Conservation (phyloP, 2,329 filamentous ascomycete genomes). For the Cladorrhinum sp. region DNA sequence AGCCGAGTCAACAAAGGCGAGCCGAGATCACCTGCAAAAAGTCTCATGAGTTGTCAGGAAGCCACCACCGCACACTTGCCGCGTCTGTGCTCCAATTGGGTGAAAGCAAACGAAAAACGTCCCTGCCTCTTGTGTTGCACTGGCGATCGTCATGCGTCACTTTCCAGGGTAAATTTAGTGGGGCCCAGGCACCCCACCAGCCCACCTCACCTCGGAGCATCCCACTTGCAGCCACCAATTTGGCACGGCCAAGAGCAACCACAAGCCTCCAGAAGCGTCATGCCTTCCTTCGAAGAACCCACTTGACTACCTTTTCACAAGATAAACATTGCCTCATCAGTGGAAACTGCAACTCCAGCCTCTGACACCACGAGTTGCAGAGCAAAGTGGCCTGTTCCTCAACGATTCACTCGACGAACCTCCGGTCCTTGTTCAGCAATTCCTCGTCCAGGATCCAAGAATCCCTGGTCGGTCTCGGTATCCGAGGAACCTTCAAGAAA, state of each 20-base stretch:
- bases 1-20: neutral
- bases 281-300: conserved; percentile 3
- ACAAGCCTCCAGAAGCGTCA: conserved; percentile 1
- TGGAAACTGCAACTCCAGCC: conserved; percentile 5
- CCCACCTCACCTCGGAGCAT: conserved; percentile 8
- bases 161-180: conserved; percentile 12
- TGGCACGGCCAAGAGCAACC: neutral
- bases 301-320: conserved; percentile 2
- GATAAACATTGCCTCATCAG: conserved; percentile 18
- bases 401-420: neutral
- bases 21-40: neutral
- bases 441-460: neutral
- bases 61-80: neutral
- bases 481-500: neutral
- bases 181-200: conserved; percentile 1
- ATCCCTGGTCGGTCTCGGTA: neutral
- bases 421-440: neutral
- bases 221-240: neutral
- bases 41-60: neutral
- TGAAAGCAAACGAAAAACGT: neutral
- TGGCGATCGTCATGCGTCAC: conserved; percentile 20
- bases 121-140: neutral
- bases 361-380: neutral
- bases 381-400: neutral
- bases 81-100: neutral